Evolutionary conservation across 2,329 filamentous ascomycete species (phyloP), one percentile per base, ranked within the genome.

Genomic region (Fusarium sp.): DNA sequence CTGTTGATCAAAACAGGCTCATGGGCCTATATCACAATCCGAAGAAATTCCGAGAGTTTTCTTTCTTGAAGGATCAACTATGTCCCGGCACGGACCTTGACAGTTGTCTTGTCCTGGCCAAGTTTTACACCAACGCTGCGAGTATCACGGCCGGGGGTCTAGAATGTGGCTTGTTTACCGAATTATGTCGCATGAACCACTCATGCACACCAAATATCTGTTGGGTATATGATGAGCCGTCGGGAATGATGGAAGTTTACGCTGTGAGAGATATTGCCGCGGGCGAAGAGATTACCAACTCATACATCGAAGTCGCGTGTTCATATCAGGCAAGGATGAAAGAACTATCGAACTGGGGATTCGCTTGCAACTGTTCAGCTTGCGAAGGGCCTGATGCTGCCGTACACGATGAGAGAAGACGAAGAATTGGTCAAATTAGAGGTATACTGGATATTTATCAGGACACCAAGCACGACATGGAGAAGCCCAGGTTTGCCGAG

Each of bases 121-220:
- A 66, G 6, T 65, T 65, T 6, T 65, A 66, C 4, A 65, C 62
- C 23, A 65, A 65, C 6, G 62, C 62, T 7, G 62, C 62, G 4
- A 65, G 26, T 13, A 65, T 65, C 2, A 39, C 55, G 13, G 42
- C 48, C 2, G 48, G 44, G 4, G 55, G 48, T 5, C 26, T 66
- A 0, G 54, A 66, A 4, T 66, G 62, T 9, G 62, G 62, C 2
- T 7, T 65, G 2, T 65, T 65, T 16, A 48, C 62, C 4, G 42
- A 30, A 4, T 65, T 65, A 3, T 65, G 62, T 18, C 62, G 62
- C 1, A 65, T 65, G 62, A 65, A 65, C 9, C 62, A 65, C 37
- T 66, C 62, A 0, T 65, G 62, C 9, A 65, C 55, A 7, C 62
- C 62, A 1, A 65, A 65, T 10, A 66, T 52, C 9, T 65, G 62